Base-by-base conservation (phyloP, 306 rosid species). In the Phaseolus lunatus region DNA sequence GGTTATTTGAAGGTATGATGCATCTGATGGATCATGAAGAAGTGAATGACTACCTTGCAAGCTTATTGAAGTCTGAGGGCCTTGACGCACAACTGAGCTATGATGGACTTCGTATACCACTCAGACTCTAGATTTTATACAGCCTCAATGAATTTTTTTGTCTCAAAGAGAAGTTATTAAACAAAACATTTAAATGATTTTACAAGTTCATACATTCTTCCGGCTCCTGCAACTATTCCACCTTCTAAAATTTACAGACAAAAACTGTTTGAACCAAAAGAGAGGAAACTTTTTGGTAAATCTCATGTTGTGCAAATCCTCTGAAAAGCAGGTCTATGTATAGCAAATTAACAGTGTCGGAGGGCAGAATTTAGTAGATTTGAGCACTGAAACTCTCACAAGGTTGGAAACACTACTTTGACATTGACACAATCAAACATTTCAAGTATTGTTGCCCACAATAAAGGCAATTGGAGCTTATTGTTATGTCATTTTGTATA, bases 1-100 rank as follows among this genome's bases (percentile, higher is more conserved):
- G 72, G 71, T 26, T 41, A 81, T 84, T 64, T 84, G 75, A 83
- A 95, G 98, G 98, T 35, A 95, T 90, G 98, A 95, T 95, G 97
- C 98, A 95, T 85, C 75, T 89, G 80, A 92, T 92, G 98, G 97
- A 92, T 83, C 98, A 95, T 62, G 98, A 95, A 62, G 87, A 85
- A 79, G 96, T 90, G 84, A 95, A 85, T 64, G 73, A 37, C 64
- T 87, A 88, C 81, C 98, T 92, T 59, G 4, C 24, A 78, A 86
- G 85, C 67, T 33, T 90, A 81, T 72, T 33, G 90, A 91, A 88
- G 79, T 88, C 87, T 48, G 98, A 95, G 75, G 97, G 91, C 65
- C 88, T 95, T 77, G 96, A 92, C 80, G 92, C 81, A 41, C 96
- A 95, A 72, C 87, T 92, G 80, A 95, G 97, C 82, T 90, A 89